Conservation (phyloP, 1,284 basidiomycete species). For the Boletus semigastroideus region DNA sequence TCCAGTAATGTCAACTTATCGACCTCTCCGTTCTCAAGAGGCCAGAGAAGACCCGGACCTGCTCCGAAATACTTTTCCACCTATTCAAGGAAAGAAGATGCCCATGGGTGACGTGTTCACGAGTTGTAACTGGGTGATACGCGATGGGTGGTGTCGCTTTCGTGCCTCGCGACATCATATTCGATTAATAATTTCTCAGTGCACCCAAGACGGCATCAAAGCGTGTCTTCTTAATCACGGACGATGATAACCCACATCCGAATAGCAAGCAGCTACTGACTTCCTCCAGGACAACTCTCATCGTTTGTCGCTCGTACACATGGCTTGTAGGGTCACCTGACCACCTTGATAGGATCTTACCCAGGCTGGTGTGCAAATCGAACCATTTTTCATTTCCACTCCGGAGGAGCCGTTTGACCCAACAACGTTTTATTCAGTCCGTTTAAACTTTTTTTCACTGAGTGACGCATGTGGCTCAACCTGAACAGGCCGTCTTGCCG, state of each 20-base stretch:
- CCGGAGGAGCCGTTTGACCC: slow-evolving; percentile 71
- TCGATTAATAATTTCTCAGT: slow-evolving; percentile 38
- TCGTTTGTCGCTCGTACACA: slow-evolving; percentile 42
- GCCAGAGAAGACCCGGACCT: slow-evolving; percentile 56
- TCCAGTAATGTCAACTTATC: background rate
- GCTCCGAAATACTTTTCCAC: slow-evolving; percentile 60
- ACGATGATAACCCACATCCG: slow-evolving; percentile 72
- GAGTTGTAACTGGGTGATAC: slow-evolving; percentile 84
- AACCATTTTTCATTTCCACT: slow-evolving; percentile 90
- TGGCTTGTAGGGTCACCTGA: slow-evolving; percentile 4
- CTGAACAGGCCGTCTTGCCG: slow-evolving; percentile 48
- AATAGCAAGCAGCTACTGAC: slow-evolving; percentile 56
- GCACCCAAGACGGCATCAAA: slow-evolving; percentile 86
- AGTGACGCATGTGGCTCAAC: slow-evolving; percentile 9
- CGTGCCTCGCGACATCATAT: background rate
- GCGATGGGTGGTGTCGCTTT: slow-evolving; percentile 66
- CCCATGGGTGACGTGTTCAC: slow-evolving; percentile 85
- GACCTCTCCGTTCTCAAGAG: slow-evolving; percentile 37
- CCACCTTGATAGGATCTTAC: slow-evolving; percentile 64
- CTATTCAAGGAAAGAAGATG: slow-evolving; percentile 51
- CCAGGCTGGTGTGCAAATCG: slow-evolving; percentile 79
- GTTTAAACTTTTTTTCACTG: slow-evolving; percentile 26
- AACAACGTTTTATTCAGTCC: slow-evolving; percentile 82
- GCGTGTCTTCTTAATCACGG: slow-evolving; percentile 90
- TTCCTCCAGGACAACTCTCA: slow-evolving; percentile 68